These are phyloP conservation scores for Mortierella polycephala DNA, from an alignment of 371 early-diverging fungal genomes.

Conservation along the genomic window DNA sequence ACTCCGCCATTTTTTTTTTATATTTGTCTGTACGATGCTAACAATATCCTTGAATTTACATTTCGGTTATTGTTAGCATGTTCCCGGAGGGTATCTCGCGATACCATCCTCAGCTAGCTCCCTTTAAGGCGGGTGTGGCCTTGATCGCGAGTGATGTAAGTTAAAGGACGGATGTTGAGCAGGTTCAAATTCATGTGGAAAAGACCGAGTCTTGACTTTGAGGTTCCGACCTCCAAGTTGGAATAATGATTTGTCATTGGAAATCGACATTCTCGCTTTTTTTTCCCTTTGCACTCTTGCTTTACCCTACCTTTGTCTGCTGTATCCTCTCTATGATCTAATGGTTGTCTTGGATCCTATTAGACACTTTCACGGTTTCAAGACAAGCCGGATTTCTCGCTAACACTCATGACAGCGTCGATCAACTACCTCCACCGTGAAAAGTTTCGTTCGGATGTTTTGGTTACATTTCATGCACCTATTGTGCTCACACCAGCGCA, in stretches of 20 bases:
- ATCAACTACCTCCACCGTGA: constrained; percentile 54
- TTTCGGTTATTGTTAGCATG: constrained; percentile 19
- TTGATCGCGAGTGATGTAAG: constrained; percentile 54
- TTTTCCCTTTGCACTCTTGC: neutral
- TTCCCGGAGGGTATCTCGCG: constrained; percentile 52
- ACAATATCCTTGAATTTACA: neutral
- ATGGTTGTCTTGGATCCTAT: neutral
- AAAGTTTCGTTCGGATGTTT: constrained; percentile 52
- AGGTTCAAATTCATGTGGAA: neutral
- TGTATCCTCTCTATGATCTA: neutral
- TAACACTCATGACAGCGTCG: constrained; percentile 47
- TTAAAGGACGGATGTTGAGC: neutral
- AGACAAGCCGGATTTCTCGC: constrained; percentile 40
- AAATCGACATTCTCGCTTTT: neutral
- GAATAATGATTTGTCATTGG: constrained; percentile 26
- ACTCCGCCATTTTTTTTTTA: neutral
- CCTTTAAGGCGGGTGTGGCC: constrained; percentile 52
- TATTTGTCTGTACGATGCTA: neutral
- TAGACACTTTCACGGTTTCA: constrained; percentile 41
- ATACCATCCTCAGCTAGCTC: constrained; percentile 48
- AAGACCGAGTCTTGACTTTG: neutral
- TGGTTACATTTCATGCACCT: constrained; percentile 45
- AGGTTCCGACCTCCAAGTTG: neutral
- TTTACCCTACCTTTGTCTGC: neutral
- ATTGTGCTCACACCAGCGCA: constrained; percentile 50